These are phyloP conservation scores for Heliophila coronopifolia DNA, from an alignment of 441 rosid genomes.

Conservation along the genomic window DNA sequence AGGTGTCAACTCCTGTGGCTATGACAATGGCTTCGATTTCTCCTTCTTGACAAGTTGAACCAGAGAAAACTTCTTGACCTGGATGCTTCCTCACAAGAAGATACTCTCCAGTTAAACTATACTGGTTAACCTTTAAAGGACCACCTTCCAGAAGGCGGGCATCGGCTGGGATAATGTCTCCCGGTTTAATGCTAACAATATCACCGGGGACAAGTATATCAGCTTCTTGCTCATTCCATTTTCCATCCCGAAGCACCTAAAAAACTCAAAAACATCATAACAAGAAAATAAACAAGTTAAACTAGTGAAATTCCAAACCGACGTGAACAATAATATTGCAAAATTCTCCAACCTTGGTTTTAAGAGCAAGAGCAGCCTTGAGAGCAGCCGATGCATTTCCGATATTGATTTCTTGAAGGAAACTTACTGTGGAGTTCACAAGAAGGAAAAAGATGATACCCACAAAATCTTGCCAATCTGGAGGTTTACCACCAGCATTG, in stretches of 20 bases:
- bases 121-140: slow-evolving; percentile 42
- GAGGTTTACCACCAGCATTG: slow-evolving; percentile 22
- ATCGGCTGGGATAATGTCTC: slow-evolving; percentile 42
- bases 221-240: slow-evolving; percentile 43
- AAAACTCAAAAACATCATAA: too few species aligned
- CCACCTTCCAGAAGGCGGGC: slow-evolving; percentile 44
- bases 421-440: slow-evolving; percentile 58
- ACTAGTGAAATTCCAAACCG: too few species aligned
- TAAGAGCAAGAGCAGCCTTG: slow-evolving; percentile 63
- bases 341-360: slow-evolving; percentile 56
- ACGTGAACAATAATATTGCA: too few species aligned
- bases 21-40: slow-evolving; percentile 63
- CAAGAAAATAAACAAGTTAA: too few species aligned
- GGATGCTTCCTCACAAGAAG: slow-evolving; percentile 47
- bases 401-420: slow-evolving; percentile 57
- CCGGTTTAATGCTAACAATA: slow-evolving; percentile 29
- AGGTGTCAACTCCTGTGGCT: slow-evolving; percentile 63
- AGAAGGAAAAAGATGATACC: slow-evolving; percentile 46
- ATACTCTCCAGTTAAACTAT: slow-evolving; percentile 33
- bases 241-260: slow-evolving; percentile 31
- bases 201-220: slow-evolving; percentile 41
- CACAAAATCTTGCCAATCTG: slow-evolving; percentile 51
- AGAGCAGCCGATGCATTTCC: slow-evolving; percentile 70
- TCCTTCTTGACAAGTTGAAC: slow-evolving; percentile 67
- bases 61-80: slow-evolving; percentile 51